Base-by-base conservation (phyloP, 495 filamentous ascomycete genomes). In the Penicillium roqueforti region DNA sequence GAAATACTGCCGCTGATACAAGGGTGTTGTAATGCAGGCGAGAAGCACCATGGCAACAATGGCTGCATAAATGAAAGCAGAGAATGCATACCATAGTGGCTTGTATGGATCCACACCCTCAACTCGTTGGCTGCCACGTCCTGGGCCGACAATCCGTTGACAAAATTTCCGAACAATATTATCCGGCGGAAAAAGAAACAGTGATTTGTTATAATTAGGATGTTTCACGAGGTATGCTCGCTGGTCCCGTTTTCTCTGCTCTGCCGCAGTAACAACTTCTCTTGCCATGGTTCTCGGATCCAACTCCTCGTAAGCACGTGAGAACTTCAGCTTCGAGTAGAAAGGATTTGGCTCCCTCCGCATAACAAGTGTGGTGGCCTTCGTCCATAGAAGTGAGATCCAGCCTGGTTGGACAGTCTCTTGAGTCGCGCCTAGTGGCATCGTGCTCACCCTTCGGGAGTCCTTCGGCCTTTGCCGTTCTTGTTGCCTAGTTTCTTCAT, bases 41-140 rank as follows among this genome's bases (percentile, higher is more conserved):
- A 99, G 81, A 29, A 97, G 63, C 16, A 99, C 93, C 93, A 99
- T 97, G 40, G 90, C 88, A 43, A 97, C 88, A 53, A 99, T 97
- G 26, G 90, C 87, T 7, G 86, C 85, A 62, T 99, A 99, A 56
- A 97, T 89, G 51, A 99, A 85, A 8, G 87, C 88, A 1, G 95
- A 97, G 66, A 99, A 97, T 5, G 81, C 72, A 64, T 95, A 96
- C 89, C 95, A 97, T 11, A 95, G 75, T 3, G 85, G 83, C 54
- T 87, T 91, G 58, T 92, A 89, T 2, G 93, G 93, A 51, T 87
- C 82, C 0, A 91, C 82, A 18, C 93, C 93, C 65, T 96, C 88
- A 51, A 92, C 84, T 31, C 93, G 84, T 67, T 92, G 86, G 47
- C 77, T 76, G 26, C 92, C 93, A 26, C 93, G 87, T 26, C 91